Conservation (phyloP, 129 eudicot genomes). For the Ambrosia trifida region DNA sequence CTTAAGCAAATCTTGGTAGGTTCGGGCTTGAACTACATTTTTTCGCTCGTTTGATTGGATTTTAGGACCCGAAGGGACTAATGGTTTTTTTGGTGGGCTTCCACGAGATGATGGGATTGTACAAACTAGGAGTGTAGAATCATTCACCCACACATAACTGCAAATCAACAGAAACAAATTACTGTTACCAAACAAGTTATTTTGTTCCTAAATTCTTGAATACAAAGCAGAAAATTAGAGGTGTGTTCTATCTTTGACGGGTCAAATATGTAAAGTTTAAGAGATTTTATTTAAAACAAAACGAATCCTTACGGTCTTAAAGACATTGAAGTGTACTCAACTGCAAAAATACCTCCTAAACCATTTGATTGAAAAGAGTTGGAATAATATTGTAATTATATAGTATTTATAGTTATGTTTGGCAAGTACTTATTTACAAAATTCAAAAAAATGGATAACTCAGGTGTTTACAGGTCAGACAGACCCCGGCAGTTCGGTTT, state of each 20-base stretch:
- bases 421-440: neutral
- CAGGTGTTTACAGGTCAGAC: slow-evolving; percentile 1
- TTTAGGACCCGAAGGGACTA: slow-evolving; percentile 88
- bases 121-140: slow-evolving; percentile 80
- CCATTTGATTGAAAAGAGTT: neutral
- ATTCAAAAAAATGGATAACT: too few species aligned
- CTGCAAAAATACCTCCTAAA: neutral
- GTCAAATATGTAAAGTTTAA: neutral
- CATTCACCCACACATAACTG: slow-evolving; percentile 88
- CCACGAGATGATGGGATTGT: slow-evolving; percentile 86
- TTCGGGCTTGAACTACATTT: slow-evolving; percentile 75
- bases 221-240: neutral
- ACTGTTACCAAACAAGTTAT: slow-evolving; percentile 20
- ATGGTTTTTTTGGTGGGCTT: slow-evolving; percentile 83
- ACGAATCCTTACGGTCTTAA: neutral
- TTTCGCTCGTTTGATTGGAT: slow-evolving; percentile 90
- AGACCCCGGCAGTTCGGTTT: too few species aligned
- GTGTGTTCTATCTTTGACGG: neutral
- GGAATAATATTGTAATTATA: neutral
- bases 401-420: neutral
- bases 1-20: slow-evolving; percentile 84
- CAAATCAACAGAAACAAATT: slow-evolving; percentile 26
- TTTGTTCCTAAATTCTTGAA: neutral
- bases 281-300: neutral
- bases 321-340: slow-evolving; percentile 6